Evolutionary conservation across 164 flowering plant genomes (phyloP).

Genomic region (Chimonanthus salicifolius): DNA sequence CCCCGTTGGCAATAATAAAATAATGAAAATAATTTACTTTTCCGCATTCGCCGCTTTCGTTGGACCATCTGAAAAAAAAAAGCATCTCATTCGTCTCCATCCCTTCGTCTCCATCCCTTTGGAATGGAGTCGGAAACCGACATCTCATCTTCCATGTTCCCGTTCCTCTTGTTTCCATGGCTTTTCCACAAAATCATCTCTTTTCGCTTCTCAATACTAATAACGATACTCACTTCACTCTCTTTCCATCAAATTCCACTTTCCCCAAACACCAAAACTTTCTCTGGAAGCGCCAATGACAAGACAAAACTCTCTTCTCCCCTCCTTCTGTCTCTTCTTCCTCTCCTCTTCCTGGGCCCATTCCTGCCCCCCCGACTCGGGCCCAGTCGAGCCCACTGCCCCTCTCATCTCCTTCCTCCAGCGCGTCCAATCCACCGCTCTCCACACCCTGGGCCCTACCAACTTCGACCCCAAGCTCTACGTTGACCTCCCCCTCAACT

Average conservation of each 20-base stretch:
- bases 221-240: too few species aligned
- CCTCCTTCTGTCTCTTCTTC: background rate
- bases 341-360: background rate
- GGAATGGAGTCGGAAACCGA: background rate
- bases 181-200: too few species aligned
- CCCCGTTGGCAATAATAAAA: too few species aligned
- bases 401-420: slow-evolving; percentile 60
- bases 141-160: background rate
- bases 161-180: background rate
- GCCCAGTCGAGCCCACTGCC: slow-evolving; percentile 35
- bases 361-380: background rate
- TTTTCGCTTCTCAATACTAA: too few species aligned
- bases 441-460: slow-evolving; percentile 35
- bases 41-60: too few species aligned
- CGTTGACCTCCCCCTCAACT: slow-evolving; percentile 63
- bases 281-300: background rate
- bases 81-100: too few species aligned
- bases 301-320: background rate
- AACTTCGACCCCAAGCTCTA: slow-evolving; percentile 74
- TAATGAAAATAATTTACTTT: too few species aligned
- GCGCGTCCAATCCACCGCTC: slow-evolving; percentile 52
- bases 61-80: too few species aligned
- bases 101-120: too few species aligned
- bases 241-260: background rate
- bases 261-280: background rate